Evolutionary conservation across 2,329 filamentous ascomycete species (phyloP).

Genomic region (Cordyceps farinosa): DNA sequence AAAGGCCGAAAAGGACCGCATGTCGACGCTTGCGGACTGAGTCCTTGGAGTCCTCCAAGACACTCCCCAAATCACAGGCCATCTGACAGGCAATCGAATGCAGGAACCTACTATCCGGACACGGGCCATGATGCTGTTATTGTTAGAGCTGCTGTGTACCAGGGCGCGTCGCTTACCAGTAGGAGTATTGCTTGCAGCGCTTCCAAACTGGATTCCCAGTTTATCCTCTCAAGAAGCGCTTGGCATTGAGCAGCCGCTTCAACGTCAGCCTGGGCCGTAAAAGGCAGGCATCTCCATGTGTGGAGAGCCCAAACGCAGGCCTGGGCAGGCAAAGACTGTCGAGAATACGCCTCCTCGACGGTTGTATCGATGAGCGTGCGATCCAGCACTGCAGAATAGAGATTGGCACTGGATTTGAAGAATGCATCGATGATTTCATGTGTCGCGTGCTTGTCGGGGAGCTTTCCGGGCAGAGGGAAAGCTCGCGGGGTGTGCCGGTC

Average conservation of each 20-base stretch:
- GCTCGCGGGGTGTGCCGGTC: too few species aligned
- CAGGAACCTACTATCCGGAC: not conserved
- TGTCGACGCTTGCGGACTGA: slow-evolving; percentile 4
- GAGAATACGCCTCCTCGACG: slow-evolving; percentile 15
- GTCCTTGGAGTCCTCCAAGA: not conserved
- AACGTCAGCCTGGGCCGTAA: not conserved
- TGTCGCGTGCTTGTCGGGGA: not conserved
- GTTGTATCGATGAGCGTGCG: slow-evolving; percentile 10
- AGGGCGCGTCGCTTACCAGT: slow-evolving; percentile 15
- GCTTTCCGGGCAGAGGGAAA: not conserved
- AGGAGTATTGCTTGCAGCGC: slow-evolving; percentile 19
- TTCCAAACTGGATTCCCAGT: slow-evolving; percentile 12
- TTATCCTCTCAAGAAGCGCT: not conserved
- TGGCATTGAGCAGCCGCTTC: not conserved
- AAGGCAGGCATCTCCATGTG: not conserved
- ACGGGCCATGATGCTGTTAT: not conserved
- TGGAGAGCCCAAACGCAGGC: slow-evolving; percentile 21
- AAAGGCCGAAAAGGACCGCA: slow-evolving; percentile 27
- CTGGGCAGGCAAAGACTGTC: slow-evolving; percentile 11
- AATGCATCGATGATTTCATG: not conserved
- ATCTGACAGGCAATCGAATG: slow-evolving; percentile 20
- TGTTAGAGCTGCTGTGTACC: not conserved
- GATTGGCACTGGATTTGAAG: not conserved
- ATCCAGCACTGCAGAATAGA: slow-evolving; percentile 12
- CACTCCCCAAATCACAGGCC: slow-evolving; percentile 16